Evolutionary conservation across 1,284 basidiomycete genomes (phyloP).

Genomic region (Garcileccinum viscosum): DNA sequence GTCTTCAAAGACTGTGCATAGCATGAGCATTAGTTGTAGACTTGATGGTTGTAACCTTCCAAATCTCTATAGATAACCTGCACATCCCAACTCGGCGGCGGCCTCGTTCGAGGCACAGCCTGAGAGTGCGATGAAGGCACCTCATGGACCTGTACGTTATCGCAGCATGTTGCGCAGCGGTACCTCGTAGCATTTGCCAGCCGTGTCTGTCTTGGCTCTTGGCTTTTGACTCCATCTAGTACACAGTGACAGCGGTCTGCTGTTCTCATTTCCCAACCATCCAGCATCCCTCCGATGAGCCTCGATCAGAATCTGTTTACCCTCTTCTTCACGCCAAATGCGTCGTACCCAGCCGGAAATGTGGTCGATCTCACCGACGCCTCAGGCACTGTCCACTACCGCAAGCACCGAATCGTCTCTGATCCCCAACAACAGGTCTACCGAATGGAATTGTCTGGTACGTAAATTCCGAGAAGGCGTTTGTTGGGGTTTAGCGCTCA

Average conservation of each 20-base stretch:
- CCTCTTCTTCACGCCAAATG: constrained; percentile 63
- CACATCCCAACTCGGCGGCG: too few relatives aligned
- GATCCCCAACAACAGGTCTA: constrained; percentile 49
- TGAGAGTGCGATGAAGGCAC: neutral
- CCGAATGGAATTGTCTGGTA: constrained; percentile 70
- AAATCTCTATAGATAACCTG: too few relatives aligned
- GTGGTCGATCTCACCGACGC: constrained; percentile 73
- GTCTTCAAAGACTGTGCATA: too few relatives aligned
- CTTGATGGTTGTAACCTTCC: too few relatives aligned
- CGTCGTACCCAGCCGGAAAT: constrained; percentile 55
- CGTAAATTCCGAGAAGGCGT: constrained; percentile 24
- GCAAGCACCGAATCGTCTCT: constrained; percentile 63
- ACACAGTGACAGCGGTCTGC: neutral
- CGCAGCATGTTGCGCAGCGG: neutral
- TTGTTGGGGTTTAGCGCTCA: neutral
- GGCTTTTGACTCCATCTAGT: neutral
- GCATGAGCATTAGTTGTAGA: too few relatives aligned
- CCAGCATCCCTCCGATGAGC: constrained; percentile 56
- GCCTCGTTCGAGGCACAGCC: neutral
- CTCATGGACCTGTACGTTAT: neutral
- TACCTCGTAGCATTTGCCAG: neutral
- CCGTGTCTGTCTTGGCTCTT: neutral
- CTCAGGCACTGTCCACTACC: constrained; percentile 67
- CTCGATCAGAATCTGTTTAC: constrained; percentile 84
- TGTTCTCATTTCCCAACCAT: neutral